These are phyloP conservation scores for Cyberlindnera euphorbiae DNA, from an alignment of 805 yeast genomes.

Conservation along the genomic window DNA sequence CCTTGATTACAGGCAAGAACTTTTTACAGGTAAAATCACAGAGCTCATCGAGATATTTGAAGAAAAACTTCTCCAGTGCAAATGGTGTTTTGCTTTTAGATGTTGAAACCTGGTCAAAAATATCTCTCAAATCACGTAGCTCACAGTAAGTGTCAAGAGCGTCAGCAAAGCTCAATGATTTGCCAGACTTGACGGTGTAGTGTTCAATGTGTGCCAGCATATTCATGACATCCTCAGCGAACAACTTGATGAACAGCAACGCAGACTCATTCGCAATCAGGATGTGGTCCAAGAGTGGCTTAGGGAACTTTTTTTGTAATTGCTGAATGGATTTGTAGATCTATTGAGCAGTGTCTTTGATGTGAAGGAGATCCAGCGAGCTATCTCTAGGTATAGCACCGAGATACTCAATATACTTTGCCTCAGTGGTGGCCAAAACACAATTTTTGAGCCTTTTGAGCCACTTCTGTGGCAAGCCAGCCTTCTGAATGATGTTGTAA, in stretches of 20 bases:
- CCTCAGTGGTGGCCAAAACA: slow-evolving; percentile 37
- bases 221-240: slow-evolving; percentile 47
- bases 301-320: slow-evolving; percentile 55
- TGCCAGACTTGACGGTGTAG: slow-evolving; percentile 28
- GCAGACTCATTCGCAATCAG: slow-evolving; percentile 47
- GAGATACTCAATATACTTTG: slow-evolving; percentile 38
- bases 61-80: slow-evolving; percentile 53
- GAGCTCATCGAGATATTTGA: slow-evolving; percentile 38
- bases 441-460: slow-evolving; percentile 30
- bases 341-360: slow-evolving; percentile 50
- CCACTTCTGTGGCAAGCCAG: slow-evolving; percentile 43
- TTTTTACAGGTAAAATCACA: slow-evolving; percentile 41
- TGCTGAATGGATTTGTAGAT: slow-evolving; percentile 45
- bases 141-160: slow-evolving; percentile 52
- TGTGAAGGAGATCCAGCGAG: slow-evolving; percentile 48
- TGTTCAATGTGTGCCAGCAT: slow-evolving; percentile 47
- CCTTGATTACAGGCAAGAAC: slow-evolving; percentile 43
- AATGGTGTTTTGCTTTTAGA: slow-evolving; percentile 40
- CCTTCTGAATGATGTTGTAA: slow-evolving; percentile 31
- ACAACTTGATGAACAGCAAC: slow-evolving; percentile 43
- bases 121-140: slow-evolving; percentile 46
- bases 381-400: slow-evolving; percentile 55
- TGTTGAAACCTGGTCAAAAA: slow-evolving; percentile 44
- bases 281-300: slow-evolving; percentile 56
- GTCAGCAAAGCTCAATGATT: slow-evolving; percentile 42